Base-by-base conservation (phyloP, 1,284 basidiomycete genomes). In the Coniferiporia sulphurascens region DNA sequence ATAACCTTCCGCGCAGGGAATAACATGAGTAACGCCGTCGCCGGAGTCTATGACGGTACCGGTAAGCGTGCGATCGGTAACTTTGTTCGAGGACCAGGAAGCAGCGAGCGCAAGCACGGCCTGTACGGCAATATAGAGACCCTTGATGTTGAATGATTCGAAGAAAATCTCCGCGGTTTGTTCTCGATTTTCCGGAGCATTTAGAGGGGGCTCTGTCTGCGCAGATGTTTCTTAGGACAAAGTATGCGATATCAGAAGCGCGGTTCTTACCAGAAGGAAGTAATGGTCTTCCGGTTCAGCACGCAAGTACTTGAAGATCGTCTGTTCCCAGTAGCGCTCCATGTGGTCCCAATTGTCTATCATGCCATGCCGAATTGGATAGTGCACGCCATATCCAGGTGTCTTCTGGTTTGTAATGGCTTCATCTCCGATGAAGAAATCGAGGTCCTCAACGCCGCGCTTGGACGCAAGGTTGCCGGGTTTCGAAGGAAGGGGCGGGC, bases 301-400 rank as follows among this genome's bases (percentile, higher is more conserved):
- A 61, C 96, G 84, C 63, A 99, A 82, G 77, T 99, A 99, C 78
- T 99, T 99, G 87, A 99, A 99, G 83, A 99, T 99, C 66, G 91
- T 94, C 79, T 99, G 96, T 74, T 98, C 95, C 97, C 96, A 99
- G 76, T 95, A 99, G 9, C 97, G 82, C 74, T 99, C 97, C 97
- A 99, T 99, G 69, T 97, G 87, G 76, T 99, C 97, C 97, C 97
- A 99, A 72, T 99, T 98, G 66, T 99, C 97, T 70, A 99, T 98
- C 86, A 94, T 89, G 43, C 97, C 97, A 72, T 99, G 97, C 58
- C 92, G 85, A 71, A 99, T 98, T 21, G 97, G 97, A 74, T 98
- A 98, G 74, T 96, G 91, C 15, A 99, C 85, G 45, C 91, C 89
- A 76, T 99, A 99, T 66, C 85, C 92, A 49, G 86, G 83, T 0